A percentile compares a stretch with the other conserved stretches of the same genome.
Conservation (phyloP, 2,329 filamentous ascomycete species). For the Thyridium curvatum region DNA sequence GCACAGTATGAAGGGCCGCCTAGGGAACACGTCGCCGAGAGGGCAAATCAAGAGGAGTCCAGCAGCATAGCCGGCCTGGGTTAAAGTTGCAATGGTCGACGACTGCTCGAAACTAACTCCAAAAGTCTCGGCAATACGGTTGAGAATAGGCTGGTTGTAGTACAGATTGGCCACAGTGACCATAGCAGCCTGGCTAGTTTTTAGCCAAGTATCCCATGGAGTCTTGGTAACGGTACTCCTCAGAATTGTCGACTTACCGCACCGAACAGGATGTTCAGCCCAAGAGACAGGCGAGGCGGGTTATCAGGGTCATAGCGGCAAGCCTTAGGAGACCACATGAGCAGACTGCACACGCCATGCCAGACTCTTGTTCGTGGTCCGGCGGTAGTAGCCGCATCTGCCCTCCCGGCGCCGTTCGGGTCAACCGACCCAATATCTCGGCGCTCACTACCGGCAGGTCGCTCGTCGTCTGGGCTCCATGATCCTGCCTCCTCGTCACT, state of each 20-base stretch:
- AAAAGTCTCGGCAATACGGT: slow-evolving; percentile 67
- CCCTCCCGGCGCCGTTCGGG: too few relatives aligned
- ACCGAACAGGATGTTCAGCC: slow-evolving; percentile 64
- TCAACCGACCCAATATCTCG: too few relatives aligned
- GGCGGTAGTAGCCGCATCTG: too few relatives aligned
- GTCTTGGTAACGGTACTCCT: background rate
- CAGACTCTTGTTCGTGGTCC: too few relatives aligned
- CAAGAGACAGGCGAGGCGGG: slow-evolving; percentile 62
- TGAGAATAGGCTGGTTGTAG: slow-evolving; percentile 71
- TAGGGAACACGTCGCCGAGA: slow-evolving; percentile 61
- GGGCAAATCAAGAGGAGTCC: slow-evolving; percentile 72
- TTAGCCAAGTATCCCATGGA: slow-evolving; percentile 1
- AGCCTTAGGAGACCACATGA: slow-evolving; percentile 51
- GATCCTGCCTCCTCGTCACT: too few relatives aligned
- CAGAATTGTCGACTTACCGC: slow-evolving; percentile 34
- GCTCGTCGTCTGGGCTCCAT: too few relatives aligned
- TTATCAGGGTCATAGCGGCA: slow-evolving; percentile 62
- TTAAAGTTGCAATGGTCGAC: slow-evolving; percentile 63
- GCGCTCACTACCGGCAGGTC: too few relatives aligned
- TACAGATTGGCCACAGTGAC: slow-evolving; percentile 78
- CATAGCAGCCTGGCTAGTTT: slow-evolving; percentile 36
- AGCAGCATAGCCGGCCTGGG: slow-evolving; percentile 73
- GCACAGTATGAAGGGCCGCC: slow-evolving; percentile 62
- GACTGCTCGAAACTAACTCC: slow-evolving; percentile 63
- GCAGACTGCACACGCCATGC: too few relatives aligned